Base-by-base conservation (phyloP, 164 flowering plant genomes). In the Stephania yunnanensis region DNA sequence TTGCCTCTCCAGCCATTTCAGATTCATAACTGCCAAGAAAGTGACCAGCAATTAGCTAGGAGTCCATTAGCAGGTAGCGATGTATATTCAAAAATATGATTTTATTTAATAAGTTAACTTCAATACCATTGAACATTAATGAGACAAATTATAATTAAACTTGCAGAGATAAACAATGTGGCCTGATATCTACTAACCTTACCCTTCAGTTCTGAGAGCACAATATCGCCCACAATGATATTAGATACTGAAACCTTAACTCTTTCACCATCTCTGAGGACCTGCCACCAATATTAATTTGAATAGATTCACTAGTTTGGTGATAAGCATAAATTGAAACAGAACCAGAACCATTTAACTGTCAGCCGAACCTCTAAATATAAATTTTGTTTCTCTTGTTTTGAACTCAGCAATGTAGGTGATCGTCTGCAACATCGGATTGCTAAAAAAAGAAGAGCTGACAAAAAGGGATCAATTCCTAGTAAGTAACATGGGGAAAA, bases 1-100 rank as follows among this genome's bases (percentile, higher is more conserved):
- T 92, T 87, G 95, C 90, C 85, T 95, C 97, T 73, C 98, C 97
- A 25, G 98, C 92, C 97, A 93, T 95, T 79, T 97, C 92, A 69
- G 98, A 93, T 83, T 95, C 98, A 83, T 95, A 97, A 77, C 93
- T 80, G 17, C 95, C 87, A 75, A 95, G 91, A 25, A 95, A 91
- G 74, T 93, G 95, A 22, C 94, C 94, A 77, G 83, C 76, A 50
- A 93, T 85, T 30, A 93, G 70, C 84, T 30, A 91, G 70, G 75
- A 93, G 72, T 69, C 98, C 98, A 90, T 92, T 97, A 74, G 95
- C 93, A 50, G 95, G 96, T 7, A 92, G 93, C 97, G 92, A 72
- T 2, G 42, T 36, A 36, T 36, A 36, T 36, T 2, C 42, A 65
- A 4, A 53, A 73, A 53, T 68, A 17, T 20, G 12, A 7, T 8